Conservation (phyloP, 192 early-diverging fungal genomes). For the Funneliformis mosseae region DNA sequence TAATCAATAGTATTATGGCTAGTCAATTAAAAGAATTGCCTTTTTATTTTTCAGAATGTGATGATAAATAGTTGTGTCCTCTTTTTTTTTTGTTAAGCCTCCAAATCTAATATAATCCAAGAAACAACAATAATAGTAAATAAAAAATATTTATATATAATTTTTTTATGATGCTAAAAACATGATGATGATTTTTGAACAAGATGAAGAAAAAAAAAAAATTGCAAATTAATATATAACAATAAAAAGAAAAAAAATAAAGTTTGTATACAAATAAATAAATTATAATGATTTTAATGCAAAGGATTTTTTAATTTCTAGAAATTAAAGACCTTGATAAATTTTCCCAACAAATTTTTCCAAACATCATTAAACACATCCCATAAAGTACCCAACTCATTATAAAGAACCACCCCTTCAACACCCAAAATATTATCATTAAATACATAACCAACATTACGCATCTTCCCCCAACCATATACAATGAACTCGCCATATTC, state of each 20-base stretch:
- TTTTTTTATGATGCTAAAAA: no score
- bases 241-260: no score
- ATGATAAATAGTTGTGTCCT: not conserved
- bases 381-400: constrained; percentile 7
- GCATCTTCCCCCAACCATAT: not conserved
- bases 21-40: no score
- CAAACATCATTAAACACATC: not conserved
- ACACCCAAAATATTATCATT: constrained; percentile 13
- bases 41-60: not conserved
- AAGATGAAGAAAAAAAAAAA: no score
- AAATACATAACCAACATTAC: not conserved
- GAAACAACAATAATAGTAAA: no score
- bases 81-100: no score
- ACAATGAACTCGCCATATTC: not conserved
- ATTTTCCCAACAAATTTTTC: constrained; percentile 9
- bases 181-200: no score
- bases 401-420: constrained; percentile 1
- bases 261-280: no score
- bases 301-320: not conserved
- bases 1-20: not conserved
- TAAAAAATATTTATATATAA: no score
- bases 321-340: not conserved
- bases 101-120: no score
- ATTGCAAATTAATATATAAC: no score
- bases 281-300: no score